Base-by-base conservation (phyloP, 805 yeast genomes). In the Kodamaea laetipori region DNA sequence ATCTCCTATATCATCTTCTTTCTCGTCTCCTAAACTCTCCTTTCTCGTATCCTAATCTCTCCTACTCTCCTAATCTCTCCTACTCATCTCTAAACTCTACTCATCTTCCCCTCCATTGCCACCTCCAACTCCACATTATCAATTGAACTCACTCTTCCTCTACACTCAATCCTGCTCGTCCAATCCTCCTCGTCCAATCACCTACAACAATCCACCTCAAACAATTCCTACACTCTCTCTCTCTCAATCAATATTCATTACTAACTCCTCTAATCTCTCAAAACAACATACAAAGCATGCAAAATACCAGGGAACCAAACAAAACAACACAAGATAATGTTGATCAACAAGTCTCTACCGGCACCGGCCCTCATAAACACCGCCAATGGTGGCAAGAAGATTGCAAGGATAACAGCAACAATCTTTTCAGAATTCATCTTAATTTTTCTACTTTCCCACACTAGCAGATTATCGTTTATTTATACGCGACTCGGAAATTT, bases 271-370 rank as follows among this genome's bases (percentile, higher is more conserved):
- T 61, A 63, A 46, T 55, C 51, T 45, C 54, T 60, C 46, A 69
- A 56, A 27, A 80, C 87, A 58, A 83, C 67, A 67, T 80, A 85
- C 52, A 83, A 63, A 42, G 92, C 92, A 60, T 84, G 88, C 53
- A 85, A 66, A 66, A 84, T 84, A 69, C 83, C 90, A 57, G 94
- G 94, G 82, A 85, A 82, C 81, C 82, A 81, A 52, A 73, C 65
- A 61, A 77, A 82, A 54, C 71, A 48, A 72, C 85, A 80, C 55
- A 81, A 74, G 47, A 82, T 62, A 52, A 82, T 58, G 73, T 83
- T 84, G 60, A 85, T 75, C 63, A 84, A 67, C 57, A 84, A 78
- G 41, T 76, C 85, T 40, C 74, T 69, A 51, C 86, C 80, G 52
- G 79, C 73, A 49, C 92, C 94, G 54, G 74, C 76, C 50, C 74